Percentiles rank a stretch among this genome's conserved stretches.
Conservation (phyloP, 371 early-diverging fungal species). For the Coemansia sp. region DNA sequence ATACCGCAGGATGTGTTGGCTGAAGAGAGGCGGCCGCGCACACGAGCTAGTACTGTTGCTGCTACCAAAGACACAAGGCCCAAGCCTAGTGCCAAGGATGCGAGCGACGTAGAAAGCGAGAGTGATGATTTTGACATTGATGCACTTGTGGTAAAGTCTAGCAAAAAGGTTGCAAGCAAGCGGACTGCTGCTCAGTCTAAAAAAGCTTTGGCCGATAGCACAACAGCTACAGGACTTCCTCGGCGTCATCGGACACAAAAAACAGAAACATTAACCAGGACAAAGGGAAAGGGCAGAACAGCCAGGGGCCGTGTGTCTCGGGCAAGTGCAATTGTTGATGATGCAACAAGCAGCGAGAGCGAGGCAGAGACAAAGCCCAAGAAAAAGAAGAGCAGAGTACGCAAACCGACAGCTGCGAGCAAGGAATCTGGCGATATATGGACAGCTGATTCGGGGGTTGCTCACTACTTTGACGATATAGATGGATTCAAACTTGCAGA, state of each 20-base stretch:
- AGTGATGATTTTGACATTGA: slow-evolving; percentile 4
- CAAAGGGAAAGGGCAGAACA: not conserved
- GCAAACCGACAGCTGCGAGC: not conserved
- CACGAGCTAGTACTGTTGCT: not conserved
- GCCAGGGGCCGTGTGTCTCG: not conserved
- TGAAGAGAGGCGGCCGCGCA: not conserved
- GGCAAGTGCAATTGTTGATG: not conserved
- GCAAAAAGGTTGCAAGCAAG: not conserved
- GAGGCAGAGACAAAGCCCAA: not conserved
- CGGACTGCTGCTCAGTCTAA: not conserved
- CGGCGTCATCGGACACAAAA: not conserved
- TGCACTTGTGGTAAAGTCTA: not conserved
- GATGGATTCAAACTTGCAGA: slow-evolving; percentile 6
- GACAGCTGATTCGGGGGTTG: not conserved
- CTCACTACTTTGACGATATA: not conserved
- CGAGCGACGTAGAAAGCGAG: not conserved
- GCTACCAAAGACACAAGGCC: not conserved
- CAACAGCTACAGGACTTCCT: not conserved
- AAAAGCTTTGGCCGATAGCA: not conserved
- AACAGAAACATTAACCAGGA: not conserved
- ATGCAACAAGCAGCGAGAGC: not conserved
- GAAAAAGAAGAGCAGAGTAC: not conserved
- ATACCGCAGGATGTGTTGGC: not conserved
- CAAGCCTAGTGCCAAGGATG: not conserved
- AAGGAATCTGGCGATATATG: not conserved